Percentiles rank a stretch among this genome's conserved stretches.
These are phyloP conservation scores for Sclerotiophoma versabilis DNA, from an alignment of 2,329 filamentous ascomycete genomes.

Conservation along the genomic window DNA sequence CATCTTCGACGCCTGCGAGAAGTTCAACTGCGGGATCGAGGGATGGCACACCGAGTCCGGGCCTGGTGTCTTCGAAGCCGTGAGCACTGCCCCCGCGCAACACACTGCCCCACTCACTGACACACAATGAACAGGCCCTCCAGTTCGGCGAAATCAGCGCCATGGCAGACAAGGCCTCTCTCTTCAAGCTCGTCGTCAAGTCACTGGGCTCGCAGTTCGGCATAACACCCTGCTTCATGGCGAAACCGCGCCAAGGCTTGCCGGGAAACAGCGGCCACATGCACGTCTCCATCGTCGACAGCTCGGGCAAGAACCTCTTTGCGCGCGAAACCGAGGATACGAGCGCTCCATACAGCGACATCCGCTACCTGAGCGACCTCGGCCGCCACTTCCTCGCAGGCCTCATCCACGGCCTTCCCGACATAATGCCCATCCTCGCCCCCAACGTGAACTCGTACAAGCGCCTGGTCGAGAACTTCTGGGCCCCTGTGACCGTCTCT, in stretches of 20 bases:
- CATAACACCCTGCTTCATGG: constrained; percentile 98
- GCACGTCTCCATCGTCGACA: constrained; percentile 87
- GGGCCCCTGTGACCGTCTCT: constrained; percentile 96
- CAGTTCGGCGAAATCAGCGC: constrained; percentile 86
- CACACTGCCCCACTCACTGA: constrained; percentile 16
- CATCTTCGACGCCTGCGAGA: constrained; percentile 79
- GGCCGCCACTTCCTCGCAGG: constrained; percentile 94
- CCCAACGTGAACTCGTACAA: constrained; percentile 99
- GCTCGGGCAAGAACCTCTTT: constrained; percentile 83
- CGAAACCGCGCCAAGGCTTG: constrained; percentile 88
- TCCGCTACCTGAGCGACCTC: constrained; percentile 82
- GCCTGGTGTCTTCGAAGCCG: constrained; percentile 93
- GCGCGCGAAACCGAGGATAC: constrained; percentile 75
- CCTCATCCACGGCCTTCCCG: constrained; percentile 84
- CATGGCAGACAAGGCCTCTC: constrained; percentile 89
- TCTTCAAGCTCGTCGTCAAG: constrained; percentile 97
- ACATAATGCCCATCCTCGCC: constrained; percentile 94
- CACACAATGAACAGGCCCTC: constrained; percentile 68
- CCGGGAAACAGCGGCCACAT: constrained; percentile 97
- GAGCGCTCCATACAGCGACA: constrained; percentile 63
- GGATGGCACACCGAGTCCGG: constrained; percentile 97
- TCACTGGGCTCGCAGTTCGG: constrained; percentile 84
- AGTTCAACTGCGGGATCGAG: constrained; percentile 83
- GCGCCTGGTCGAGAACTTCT: constrained; percentile 97
- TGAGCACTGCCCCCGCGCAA: constrained; percentile 40